phyloP scores from a whole-genome alignment of 257 asterid genomes.

The Scutellaria minor region DNA sequence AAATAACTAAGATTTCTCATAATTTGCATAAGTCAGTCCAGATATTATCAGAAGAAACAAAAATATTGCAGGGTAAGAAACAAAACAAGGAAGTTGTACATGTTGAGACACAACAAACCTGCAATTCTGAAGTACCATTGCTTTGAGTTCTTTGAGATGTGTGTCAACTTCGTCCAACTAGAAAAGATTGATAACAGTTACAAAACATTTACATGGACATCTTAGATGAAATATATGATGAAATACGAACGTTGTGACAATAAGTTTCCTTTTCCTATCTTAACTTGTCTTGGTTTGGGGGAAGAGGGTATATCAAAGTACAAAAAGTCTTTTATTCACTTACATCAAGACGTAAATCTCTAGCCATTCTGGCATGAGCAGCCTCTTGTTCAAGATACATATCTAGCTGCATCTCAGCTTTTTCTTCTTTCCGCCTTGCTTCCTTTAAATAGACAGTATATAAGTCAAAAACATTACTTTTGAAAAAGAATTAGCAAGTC shows the following conservation, averaged over 20 bases:
- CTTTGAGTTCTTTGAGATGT: slow-evolving; percentile 73
- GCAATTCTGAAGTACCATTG: slow-evolving; percentile 71
- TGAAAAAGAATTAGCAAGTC: not conserved
- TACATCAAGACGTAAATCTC: slow-evolving; percentile 67
- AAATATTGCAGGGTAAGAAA: not conserved
- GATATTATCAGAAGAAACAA: not conserved
- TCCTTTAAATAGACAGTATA: slow-evolving; percentile 53
- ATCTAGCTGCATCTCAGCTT: slow-evolving; percentile 64
- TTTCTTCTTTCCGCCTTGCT: slow-evolving; percentile 73
- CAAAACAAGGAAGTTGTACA: not conserved
- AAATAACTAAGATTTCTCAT: not conserved
- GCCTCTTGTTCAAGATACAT: slow-evolving; percentile 77
- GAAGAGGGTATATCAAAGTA: slow-evolving; percentile 2
- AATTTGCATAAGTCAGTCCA: too few relatives aligned
- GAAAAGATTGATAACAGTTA: slow-evolving; percentile 31
- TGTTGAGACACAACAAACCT: slow-evolving; percentile 57
- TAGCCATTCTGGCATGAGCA: slow-evolving; percentile 73
- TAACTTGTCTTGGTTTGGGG: not conserved
- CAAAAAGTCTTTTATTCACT: slow-evolving; percentile 11
- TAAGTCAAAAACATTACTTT: slow-evolving; percentile 27
- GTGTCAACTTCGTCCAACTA: slow-evolving; percentile 71
- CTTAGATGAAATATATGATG: slow-evolving; percentile 7
- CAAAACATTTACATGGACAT: slow-evolving; percentile 25
- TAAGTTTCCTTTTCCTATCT: not conserved
- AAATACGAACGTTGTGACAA: slow-evolving; percentile 1